Conservation (phyloP, 1,284 basidiomycete species). For the Puccinia novopanici region DNA sequence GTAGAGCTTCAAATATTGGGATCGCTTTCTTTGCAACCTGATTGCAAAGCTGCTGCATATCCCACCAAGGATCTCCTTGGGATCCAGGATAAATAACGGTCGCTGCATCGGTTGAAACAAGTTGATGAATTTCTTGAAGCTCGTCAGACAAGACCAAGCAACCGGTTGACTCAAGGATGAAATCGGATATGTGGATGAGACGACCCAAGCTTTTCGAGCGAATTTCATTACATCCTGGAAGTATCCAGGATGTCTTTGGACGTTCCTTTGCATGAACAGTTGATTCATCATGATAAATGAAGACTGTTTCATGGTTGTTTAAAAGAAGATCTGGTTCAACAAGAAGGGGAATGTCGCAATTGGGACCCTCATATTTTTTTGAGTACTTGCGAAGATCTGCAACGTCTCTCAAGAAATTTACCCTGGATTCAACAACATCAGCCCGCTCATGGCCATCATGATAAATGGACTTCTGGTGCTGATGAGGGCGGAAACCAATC, state of each 20-base stretch:
- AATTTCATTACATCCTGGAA: neutral
- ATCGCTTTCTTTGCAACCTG: slow-evolving; percentile 13
- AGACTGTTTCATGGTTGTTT: neutral
- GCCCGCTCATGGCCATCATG: slow-evolving; percentile 12
- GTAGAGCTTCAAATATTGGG: slow-evolving; percentile 17
- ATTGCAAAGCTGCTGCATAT: slow-evolving; percentile 8
- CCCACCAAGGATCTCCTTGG: too few relatives aligned
- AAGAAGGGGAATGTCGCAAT: neutral
- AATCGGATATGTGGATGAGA: slow-evolving; percentile 15
- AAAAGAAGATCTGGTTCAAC: neutral
- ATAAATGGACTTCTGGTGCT: slow-evolving; percentile 13
- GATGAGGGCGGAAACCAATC: slow-evolving; percentile 3
- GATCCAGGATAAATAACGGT: slow-evolving; percentile 1
- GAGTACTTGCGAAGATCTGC: neutral
- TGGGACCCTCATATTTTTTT: neutral
- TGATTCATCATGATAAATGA: slow-evolving; percentile 10
- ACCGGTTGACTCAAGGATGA: neutral
- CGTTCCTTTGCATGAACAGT: slow-evolving; percentile 3
- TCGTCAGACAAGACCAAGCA: neutral
- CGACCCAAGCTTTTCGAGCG: neutral
- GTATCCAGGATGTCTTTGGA: neutral
- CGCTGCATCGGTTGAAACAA: neutral
- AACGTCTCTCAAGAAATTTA: neutral
- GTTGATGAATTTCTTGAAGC: neutral
- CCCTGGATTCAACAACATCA: neutral